phyloP scores from a whole-genome alignment of 768 basidiomycete species.

The Leccinum incarnatum region DNA sequence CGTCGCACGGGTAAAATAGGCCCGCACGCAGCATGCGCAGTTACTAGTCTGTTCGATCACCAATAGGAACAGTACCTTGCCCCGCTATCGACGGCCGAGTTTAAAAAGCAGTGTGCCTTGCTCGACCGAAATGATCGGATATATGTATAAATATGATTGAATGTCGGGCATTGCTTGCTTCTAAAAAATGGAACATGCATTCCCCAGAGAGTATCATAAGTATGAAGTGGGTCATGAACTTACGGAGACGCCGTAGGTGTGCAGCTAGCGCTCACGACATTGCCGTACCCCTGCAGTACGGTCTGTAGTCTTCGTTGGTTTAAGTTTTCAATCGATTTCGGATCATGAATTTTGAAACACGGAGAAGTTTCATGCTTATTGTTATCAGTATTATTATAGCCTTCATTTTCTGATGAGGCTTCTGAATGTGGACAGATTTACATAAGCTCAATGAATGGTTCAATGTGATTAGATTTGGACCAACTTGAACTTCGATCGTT shows the following conservation, averaged over 20 bases:
- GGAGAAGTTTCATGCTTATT: conserved; percentile 27
- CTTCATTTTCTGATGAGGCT: conserved; percentile 1
- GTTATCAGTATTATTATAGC: conserved; percentile 9
- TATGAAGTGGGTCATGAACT: not conserved
- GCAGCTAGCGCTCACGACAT: conserved; percentile 15
- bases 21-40: conserved; percentile 2
- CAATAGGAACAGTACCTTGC: conserved; percentile 7
- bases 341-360: conserved; percentile 28
- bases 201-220: not conserved
- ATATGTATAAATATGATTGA: not conserved
- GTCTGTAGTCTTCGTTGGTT: conserved; percentile 1
- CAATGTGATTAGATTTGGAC: conserved; percentile 22
- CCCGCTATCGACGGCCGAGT: conserved; percentile 1
- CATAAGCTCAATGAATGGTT: conserved; percentile 11
- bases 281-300: conserved; percentile 17
- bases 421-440: conserved; percentile 7
- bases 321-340: conserved; percentile 13
- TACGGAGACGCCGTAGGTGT: not conserved
- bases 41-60: not conserved
- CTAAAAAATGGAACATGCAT: conserved; percentile 20
- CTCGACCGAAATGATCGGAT: conserved; percentile 9
- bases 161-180: conserved; percentile 7
- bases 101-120: not conserved
- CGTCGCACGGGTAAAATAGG: not conserved
- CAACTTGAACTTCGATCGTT: not conserved